Evolutionary conservation across 169 alveolate species (phyloP).

Genomic region (Plasmodium berghei): DNA sequence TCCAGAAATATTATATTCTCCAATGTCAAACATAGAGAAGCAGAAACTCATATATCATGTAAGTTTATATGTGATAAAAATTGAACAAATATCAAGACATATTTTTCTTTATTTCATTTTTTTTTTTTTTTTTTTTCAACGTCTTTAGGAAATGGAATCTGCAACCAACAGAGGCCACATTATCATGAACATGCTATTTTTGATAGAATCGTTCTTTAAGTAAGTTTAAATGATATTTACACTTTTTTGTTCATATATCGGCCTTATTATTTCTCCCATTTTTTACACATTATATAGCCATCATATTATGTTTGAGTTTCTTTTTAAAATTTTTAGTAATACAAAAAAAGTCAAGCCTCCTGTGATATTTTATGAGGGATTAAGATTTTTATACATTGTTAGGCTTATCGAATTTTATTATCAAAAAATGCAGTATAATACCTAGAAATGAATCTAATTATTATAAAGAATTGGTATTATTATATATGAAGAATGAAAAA

Average conservation of each 20-base stretch:
- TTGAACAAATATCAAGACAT: neutral
- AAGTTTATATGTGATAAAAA: neutral
- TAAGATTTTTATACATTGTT: conserved; percentile 42
- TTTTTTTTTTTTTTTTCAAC: neutral
- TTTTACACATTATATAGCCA: neutral
- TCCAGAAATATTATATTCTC: conserved; percentile 43
- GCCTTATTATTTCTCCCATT: neutral
- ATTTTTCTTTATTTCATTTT: neutral
- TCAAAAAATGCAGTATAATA: neutral
- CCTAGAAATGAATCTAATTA: neutral
- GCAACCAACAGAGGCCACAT: conserved; percentile 22
- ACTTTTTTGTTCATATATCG: neutral
- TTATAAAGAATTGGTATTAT: too few relatives aligned
- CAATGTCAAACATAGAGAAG: conserved; percentile 32
- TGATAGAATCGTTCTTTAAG: conserved; percentile 64
- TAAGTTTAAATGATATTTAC: neutral
- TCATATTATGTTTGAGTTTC: neutral
- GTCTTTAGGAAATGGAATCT: conserved; percentile 44
- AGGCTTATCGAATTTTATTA: conserved; percentile 62
- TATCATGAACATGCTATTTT: conserved; percentile 38
- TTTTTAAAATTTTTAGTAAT: conserved; percentile 28
- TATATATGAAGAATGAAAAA: too few relatives aligned
- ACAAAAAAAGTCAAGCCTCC: conserved; percentile 54
- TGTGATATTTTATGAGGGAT: conserved; percentile 46
- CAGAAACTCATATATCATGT: conserved; percentile 40